Percentiles rank a stretch among this genome's conserved stretches.
phyloP scores from a whole-genome alignment of 2,329 filamentous ascomycete species.

The Cordyceps pruinosa region DNA sequence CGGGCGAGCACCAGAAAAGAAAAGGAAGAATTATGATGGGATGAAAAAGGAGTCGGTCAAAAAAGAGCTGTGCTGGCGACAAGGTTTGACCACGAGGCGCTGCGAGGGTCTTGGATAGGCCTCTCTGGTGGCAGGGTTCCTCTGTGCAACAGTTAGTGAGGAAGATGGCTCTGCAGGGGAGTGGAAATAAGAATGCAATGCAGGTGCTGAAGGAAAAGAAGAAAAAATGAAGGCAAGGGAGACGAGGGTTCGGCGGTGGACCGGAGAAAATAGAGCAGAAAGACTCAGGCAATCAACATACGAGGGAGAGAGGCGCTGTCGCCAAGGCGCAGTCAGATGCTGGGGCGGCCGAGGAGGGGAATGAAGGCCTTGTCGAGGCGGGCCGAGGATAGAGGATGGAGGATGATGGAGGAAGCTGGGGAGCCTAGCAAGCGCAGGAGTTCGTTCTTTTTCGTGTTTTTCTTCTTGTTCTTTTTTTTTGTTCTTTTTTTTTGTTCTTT shows the following conservation, averaged over 20 bases:
- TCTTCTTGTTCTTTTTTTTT: not conserved
- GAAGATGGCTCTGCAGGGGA: not conserved
- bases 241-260: not conserved
- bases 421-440: too few species aligned
- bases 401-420: too few species aligned
- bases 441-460: not conserved
- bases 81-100: constrained; percentile 13
- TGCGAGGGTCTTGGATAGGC: constrained; percentile 12
- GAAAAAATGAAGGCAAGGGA: not conserved
- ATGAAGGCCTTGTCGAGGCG: not conserved
- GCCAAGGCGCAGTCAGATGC: constrained; percentile 6
- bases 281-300: constrained; percentile 4
- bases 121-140: not conserved
- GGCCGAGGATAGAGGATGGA: constrained; percentile 2
- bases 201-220: not conserved
- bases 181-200: not conserved
- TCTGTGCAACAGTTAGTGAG: not conserved
- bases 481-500: not conserved
- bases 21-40: not conserved
- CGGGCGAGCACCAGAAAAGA: not conserved
- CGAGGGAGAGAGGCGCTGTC: constrained; percentile 3
- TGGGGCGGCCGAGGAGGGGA: not conserved
- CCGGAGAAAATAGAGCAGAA: constrained; percentile 2
- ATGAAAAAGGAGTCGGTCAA: constrained; percentile 4
- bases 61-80: not conserved